phyloP scores from a whole-genome alignment of 1,284 basidiomycete genomes.

The Naganishia sp. region DNA sequence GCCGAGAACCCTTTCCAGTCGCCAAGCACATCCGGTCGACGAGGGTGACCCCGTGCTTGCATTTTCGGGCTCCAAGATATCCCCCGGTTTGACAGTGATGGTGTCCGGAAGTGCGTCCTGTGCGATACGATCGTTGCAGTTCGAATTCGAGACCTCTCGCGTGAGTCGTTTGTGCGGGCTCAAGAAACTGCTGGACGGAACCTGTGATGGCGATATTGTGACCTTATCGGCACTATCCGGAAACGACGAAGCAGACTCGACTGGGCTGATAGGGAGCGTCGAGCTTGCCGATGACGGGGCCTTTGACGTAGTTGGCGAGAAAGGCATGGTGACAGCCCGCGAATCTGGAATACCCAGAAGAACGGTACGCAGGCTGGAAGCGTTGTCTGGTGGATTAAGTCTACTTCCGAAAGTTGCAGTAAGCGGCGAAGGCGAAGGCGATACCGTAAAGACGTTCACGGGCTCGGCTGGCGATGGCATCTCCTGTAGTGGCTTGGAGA shows the following conservation, averaged over 20 bases:
- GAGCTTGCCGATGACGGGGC: slow-evolving; percentile 18
- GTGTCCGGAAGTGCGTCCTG: slow-evolving; percentile 5
- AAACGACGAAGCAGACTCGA: slow-evolving; percentile 10
- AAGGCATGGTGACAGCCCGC: slow-evolving; percentile 18
- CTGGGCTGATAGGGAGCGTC: slow-evolving; percentile 14
- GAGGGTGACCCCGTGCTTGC: slow-evolving; percentile 17
- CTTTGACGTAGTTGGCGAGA: not conserved
- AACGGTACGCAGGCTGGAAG: not conserved
- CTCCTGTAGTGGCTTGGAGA: slow-evolving; percentile 21
- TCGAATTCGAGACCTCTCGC: slow-evolving; percentile 27
- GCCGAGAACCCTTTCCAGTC: slow-evolving; percentile 63
- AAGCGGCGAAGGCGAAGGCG: slow-evolving; percentile 20
- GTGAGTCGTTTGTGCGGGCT: slow-evolving; percentile 27
- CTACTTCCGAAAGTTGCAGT: slow-evolving; percentile 21
- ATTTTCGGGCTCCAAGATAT: slow-evolving; percentile 34
- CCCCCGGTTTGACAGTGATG: slow-evolving; percentile 36
- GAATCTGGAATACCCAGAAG: slow-evolving; percentile 22
- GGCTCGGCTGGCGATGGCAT: slow-evolving; percentile 16
- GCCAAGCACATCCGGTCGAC: slow-evolving; percentile 32
- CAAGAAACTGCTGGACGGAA: not conserved
- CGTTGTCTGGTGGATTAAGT: not conserved
- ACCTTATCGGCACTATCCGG: not conserved
- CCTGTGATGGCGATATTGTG: not conserved
- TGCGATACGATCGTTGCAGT: not conserved
- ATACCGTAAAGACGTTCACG: slow-evolving; percentile 4